Evolutionary conservation across 2,329 filamentous ascomycete species (phyloP).

Genomic region (Coniochaeta sp.): DNA sequence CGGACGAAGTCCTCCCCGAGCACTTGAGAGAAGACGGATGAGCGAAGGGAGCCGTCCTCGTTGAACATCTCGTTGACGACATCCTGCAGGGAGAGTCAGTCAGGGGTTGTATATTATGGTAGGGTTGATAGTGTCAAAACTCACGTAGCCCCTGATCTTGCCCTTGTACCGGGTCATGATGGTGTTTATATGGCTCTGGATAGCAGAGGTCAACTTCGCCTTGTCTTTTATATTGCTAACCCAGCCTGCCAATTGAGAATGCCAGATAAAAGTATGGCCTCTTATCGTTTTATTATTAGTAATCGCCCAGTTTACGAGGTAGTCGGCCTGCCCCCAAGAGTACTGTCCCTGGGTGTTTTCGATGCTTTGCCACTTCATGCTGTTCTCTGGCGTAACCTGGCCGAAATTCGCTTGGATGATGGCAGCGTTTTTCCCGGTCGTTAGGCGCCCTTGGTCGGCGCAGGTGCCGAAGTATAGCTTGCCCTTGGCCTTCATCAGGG

Average conservation of each 20-base stretch:
- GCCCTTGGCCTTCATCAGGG: conserved; percentile 51
- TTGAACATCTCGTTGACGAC: conserved; percentile 60
- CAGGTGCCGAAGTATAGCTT: conserved; percentile 59
- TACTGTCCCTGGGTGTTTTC: conserved; percentile 42
- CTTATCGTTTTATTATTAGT: conserved; percentile 51
- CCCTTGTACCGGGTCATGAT: conserved; percentile 54
- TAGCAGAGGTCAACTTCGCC: conserved; percentile 42
- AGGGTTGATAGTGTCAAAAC: conserved; percentile 5
- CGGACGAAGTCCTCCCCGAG: conserved; percentile 63
- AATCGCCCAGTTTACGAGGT: conserved; percentile 50
- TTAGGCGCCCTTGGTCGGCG: conserved; percentile 46
- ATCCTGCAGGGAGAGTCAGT: conserved; percentile 28
- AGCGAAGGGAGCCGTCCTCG: conserved; percentile 52
- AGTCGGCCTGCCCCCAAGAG: conserved; percentile 49
- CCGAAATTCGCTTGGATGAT: conserved; percentile 57
- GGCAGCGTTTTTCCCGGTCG: conserved; percentile 38
- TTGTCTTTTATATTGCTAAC: conserved; percentile 49
- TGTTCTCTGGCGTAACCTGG: conserved; percentile 61
- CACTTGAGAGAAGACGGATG: conserved; percentile 58
- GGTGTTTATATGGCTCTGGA: conserved; percentile 52
- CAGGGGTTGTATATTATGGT: background rate
- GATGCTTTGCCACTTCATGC: conserved; percentile 60
- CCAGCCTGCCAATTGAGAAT: conserved; percentile 52
- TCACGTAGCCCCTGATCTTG: conserved; percentile 50
- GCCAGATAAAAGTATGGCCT: conserved; percentile 62